These are phyloP conservation scores for Hyphopichia fennica DNA, from an alignment of 1,139 yeast species.

Conservation along the genomic window DNA sequence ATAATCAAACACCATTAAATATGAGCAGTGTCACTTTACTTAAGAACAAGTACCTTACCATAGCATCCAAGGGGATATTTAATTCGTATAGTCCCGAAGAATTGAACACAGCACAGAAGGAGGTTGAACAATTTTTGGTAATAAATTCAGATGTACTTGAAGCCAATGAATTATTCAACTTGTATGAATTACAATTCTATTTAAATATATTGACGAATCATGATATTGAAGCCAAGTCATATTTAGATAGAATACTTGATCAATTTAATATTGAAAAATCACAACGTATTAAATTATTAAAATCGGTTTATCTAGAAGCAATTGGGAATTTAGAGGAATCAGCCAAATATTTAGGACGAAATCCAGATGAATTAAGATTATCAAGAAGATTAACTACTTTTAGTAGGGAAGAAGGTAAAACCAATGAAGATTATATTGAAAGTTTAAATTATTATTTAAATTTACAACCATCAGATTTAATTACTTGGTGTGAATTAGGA, in stretches of 20 bases:
- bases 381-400: slow-evolving; percentile 38
- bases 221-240: slow-evolving; percentile 69
- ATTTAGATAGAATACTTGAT: slow-evolving; percentile 65
- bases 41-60: slow-evolving; percentile 24
- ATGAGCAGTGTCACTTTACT: slow-evolving; percentile 14
- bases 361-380: slow-evolving; percentile 36
- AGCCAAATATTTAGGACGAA: slow-evolving; percentile 35
- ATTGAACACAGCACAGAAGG: slow-evolving; percentile 29
- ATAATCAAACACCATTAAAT: no score
- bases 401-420: slow-evolving; percentile 20
- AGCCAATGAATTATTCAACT: slow-evolving; percentile 53
- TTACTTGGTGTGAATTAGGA: slow-evolving; percentile 77
- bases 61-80: slow-evolving; percentile 36
- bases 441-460: slow-evolving; percentile 52
- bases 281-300: slow-evolving; percentile 58
- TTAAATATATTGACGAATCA: slow-evolving; percentile 61
- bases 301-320: slow-evolving; percentile 58
- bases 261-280: slow-evolving; percentile 56
- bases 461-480: slow-evolving; percentile 67
- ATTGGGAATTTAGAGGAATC: slow-evolving; percentile 39
- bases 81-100: slow-evolving; percentile 37
- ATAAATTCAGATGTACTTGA: slow-evolving; percentile 29
- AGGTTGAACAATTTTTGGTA: slow-evolving; percentile 31
- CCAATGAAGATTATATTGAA: slow-evolving; percentile 37
- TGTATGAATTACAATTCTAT: slow-evolving; percentile 73